Percentiles rank a stretch among this genome's conserved stretches.
Conservation (phyloP, 2,329 filamentous ascomycete species). For the Tolypocladium cylindrosporum region DNA sequence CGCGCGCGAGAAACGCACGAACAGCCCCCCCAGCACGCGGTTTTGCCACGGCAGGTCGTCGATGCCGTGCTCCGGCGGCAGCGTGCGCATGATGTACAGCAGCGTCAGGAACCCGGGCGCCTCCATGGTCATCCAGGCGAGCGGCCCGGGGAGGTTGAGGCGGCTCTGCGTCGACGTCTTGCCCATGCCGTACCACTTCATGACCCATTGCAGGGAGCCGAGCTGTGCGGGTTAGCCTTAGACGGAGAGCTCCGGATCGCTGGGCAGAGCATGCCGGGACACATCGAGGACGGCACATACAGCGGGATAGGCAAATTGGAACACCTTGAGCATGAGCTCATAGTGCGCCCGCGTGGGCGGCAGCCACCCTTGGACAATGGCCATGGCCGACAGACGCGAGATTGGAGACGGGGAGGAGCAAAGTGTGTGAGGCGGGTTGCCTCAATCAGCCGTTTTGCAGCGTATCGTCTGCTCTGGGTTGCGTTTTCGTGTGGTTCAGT, state of each 20-base stretch:
- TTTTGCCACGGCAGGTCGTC: conserved; percentile 64
- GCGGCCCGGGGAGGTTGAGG: conserved; percentile 80
- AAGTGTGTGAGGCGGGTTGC: background rate
- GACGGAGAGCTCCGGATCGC: conserved; percentile 3
- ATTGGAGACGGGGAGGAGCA: background rate
- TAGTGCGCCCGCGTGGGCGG: conserved; percentile 51
- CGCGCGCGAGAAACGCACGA: conserved; percentile 27
- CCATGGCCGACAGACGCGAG: conserved; percentile 19
- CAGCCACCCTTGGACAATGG: conserved; percentile 42
- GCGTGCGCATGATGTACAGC: conserved; percentile 65
- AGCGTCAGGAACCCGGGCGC: conserved; percentile 65
- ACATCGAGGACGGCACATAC: conserved; percentile 21
- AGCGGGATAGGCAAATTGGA: conserved; percentile 41
- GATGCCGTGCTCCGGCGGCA: conserved; percentile 50
- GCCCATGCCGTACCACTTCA: conserved; percentile 81
- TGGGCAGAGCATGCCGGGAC: background rate
- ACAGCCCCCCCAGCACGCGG: conserved; percentile 63
- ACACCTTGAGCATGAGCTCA: conserved; percentile 38
- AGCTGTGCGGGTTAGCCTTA: conserved; percentile 37
- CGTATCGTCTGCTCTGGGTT: background rate
- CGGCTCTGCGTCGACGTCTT: conserved; percentile 71
- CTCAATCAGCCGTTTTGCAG: background rate
- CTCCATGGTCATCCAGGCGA: conserved; percentile 88
- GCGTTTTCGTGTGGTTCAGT: background rate
- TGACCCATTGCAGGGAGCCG: conserved; percentile 62